Conservation (phyloP, 306 rosid genomes). For the Echinosophora koreensis region DNA sequence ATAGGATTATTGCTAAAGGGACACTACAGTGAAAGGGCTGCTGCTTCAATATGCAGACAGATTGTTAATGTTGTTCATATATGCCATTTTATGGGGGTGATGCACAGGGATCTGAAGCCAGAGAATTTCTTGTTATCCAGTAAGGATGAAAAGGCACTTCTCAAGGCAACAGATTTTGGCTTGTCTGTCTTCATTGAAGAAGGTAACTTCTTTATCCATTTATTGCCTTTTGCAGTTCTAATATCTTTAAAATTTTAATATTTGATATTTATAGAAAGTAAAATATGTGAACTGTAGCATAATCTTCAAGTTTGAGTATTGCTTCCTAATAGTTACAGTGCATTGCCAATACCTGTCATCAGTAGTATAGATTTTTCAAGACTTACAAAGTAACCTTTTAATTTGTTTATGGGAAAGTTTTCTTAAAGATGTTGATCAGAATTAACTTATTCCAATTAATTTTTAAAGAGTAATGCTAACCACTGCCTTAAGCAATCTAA, state of each 20-base stretch:
- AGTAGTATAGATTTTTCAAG: background rate
- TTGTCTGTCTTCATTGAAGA: constrained; percentile 90
- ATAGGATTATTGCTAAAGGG: constrained; percentile 89
- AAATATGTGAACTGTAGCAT: constrained; percentile 34
- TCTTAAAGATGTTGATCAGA: background rate
- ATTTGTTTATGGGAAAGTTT: background rate
- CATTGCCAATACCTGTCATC: constrained; percentile 24
- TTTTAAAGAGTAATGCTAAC: too few relatives aligned
- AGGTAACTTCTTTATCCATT: constrained; percentile 53
- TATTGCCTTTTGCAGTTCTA: constrained; percentile 20
- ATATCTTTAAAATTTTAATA: background rate
- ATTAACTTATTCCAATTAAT: background rate
- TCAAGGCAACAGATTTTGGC: constrained; percentile 94
- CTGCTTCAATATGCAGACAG: constrained; percentile 80
- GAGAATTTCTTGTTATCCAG: constrained; percentile 90
- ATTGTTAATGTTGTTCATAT: constrained; percentile 85
- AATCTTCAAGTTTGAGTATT: background rate
- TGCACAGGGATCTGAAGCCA: constrained; percentile 94
- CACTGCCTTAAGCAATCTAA: too few relatives aligned
- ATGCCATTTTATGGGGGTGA: constrained; percentile 94
- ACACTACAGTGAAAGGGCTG: constrained; percentile 83
- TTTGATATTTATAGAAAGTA: constrained; percentile 1
- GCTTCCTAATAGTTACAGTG: background rate
- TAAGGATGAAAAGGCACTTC: constrained; percentile 71
- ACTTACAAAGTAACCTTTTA: background rate